phyloP scores from a whole-genome alignment of 2,329 filamentous ascomycete genomes.

The Fusarium caatingaense region DNA sequence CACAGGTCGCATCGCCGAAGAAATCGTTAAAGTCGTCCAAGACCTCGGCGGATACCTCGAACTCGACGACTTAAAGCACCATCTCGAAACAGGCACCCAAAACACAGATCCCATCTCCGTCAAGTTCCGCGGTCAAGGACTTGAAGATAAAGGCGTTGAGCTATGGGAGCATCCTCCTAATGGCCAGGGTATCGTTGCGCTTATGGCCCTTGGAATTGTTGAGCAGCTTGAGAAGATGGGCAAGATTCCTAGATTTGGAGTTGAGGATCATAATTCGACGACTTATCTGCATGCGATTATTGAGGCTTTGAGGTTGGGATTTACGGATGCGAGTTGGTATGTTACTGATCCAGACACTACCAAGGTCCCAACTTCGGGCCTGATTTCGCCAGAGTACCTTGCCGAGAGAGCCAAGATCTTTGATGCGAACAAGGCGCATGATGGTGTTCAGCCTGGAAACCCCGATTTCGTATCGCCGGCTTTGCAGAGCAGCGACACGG shows the following conservation, averaged over 20 bases:
- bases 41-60: conserved; percentile 82
- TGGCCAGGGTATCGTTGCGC: conserved; percentile 92
- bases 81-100: conserved; percentile 76
- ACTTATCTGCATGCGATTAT: conserved; percentile 88
- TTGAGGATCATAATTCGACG: conserved; percentile 82
- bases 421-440: conserved; percentile 67
- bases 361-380: conserved; percentile 74
- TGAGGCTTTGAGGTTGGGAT: conserved; percentile 88
- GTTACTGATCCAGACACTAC: conserved; percentile 83
- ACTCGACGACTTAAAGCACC: conserved; percentile 82
- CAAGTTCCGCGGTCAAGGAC: conserved; percentile 75
- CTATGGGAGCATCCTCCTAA: conserved; percentile 98
- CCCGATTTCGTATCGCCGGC: conserved; percentile 72
- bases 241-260: conserved; percentile 76
- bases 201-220: conserved; percentile 94
- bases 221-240: conserved; percentile 83
- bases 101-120: conserved; percentile 87
- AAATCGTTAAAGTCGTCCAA: conserved; percentile 80
- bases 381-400: conserved; percentile 81
- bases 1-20: conserved; percentile 82
- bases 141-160: conserved; percentile 69
- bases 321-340: conserved; percentile 91
- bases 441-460: conserved; percentile 72
- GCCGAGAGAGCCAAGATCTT: conserved; percentile 73
- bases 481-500: conserved; percentile 87